Conservation (phyloP, 2,329 filamentous ascomycete species). For the Didymosphaeria variabile region DNA sequence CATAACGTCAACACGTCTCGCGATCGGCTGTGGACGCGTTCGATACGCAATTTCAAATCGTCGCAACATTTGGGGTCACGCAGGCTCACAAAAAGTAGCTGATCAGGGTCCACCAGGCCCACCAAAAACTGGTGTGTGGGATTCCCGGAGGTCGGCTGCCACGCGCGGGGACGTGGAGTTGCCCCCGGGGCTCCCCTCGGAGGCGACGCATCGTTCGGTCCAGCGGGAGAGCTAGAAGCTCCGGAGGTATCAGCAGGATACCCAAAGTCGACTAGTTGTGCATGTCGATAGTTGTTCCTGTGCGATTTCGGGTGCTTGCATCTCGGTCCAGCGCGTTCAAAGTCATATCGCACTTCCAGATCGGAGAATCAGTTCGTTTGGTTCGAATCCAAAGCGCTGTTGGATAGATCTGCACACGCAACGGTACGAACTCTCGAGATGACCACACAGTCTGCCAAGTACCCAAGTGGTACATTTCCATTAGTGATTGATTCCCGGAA, state of each 20-base stretch:
- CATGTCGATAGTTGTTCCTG: not conserved
- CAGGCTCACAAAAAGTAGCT: not conserved
- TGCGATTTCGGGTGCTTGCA: not conserved
- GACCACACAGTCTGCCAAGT: not conserved
- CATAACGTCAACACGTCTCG: constrained; percentile 13
- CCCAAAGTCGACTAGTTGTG: not conserved
- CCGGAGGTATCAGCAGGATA: not conserved
- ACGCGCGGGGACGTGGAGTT: constrained; percentile 6
- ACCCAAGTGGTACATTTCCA: not conserved
- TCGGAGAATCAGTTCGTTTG: not conserved
- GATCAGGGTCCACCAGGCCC: constrained; percentile 8
- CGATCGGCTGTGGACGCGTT: not conserved
- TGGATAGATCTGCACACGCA: not conserved
- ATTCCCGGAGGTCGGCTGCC: not conserved
- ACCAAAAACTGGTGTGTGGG: constrained; percentile 1
- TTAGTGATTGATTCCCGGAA: not conserved
- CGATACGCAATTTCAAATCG: not conserved
- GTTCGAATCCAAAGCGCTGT: not conserved
- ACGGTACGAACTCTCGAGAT: not conserved
- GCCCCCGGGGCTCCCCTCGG: not conserved
- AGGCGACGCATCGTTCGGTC: constrained; percentile 25
- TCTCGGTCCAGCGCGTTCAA: not conserved
- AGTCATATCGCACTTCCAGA: not conserved
- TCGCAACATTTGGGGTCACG: not conserved
- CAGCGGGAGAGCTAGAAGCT: constrained; percentile 27